Conservation (phyloP, 148 eudicot genomes). For the Rheum nobile region DNA sequence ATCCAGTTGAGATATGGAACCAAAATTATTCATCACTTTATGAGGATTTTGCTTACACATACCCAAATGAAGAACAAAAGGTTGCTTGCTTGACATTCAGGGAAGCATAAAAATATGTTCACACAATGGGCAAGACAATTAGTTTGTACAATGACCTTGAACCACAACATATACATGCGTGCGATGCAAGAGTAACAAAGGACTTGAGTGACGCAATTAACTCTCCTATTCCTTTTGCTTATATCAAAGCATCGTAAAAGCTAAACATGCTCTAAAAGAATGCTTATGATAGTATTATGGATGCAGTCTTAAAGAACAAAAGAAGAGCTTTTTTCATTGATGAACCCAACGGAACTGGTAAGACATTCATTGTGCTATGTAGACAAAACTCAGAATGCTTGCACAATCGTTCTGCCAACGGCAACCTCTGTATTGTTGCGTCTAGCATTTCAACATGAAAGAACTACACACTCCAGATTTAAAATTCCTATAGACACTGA, state of each 20-base stretch:
- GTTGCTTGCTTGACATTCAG: not conserved
- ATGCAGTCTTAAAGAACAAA: not conserved
- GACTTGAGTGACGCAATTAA: not conserved
- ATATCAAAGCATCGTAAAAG: not conserved
- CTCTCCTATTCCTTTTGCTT: not conserved
- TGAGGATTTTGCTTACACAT: not conserved
- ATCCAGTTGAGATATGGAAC: no score
- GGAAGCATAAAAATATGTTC: not conserved
- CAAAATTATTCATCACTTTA: not conserved
- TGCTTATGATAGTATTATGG: not conserved
- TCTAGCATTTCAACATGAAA: not conserved
- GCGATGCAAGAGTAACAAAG: not conserved
- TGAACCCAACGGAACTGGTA: not conserved
- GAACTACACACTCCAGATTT: not conserved
- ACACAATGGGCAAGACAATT: not conserved
- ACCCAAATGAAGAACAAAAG: not conserved
- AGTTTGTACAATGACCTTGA: not conserved
- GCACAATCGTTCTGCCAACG: not conserved
- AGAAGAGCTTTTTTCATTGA: not conserved
- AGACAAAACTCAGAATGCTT: not conserved
- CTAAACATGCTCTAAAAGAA: not conserved
- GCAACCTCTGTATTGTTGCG: not conserved
- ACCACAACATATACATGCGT: not conserved
- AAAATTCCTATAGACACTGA: not conserved
- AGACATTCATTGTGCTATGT: not conserved